These are phyloP conservation scores for Pseudonitzschia multiseries DNA, from an alignment of 108 stramenopile species.

Conservation along the genomic window DNA sequence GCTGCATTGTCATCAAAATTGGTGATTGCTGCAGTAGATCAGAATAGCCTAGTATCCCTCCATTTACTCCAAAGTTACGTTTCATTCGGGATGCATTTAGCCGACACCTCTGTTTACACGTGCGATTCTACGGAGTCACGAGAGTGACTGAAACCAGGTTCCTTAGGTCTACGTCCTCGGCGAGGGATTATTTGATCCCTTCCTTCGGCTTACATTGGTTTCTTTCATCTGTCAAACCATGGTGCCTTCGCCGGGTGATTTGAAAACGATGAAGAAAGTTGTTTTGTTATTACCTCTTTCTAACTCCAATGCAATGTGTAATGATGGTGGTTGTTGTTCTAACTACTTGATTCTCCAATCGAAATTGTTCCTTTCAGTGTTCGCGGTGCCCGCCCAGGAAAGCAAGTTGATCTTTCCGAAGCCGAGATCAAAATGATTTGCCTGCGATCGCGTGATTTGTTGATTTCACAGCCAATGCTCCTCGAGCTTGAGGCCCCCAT, in stretches of 20 bases:
- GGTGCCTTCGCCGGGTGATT: too few relatives aligned
- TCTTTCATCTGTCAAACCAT: too few relatives aligned
- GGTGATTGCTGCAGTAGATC: neutral
- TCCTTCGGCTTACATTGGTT: too few relatives aligned
- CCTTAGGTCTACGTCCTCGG: too few relatives aligned
- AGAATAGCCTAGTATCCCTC: neutral
- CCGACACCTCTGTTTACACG: neutral
- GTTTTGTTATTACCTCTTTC: too few relatives aligned
- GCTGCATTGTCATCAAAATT: neutral
- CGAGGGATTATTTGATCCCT: too few relatives aligned
- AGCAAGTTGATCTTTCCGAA: slow-evolving; percentile 88
- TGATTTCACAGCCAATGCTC: slow-evolving; percentile 98
- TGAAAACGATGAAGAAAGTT: too few relatives aligned
- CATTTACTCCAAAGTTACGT: neutral
- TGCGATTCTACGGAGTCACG: slow-evolving; percentile 18
- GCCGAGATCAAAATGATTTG: slow-evolving; percentile 94
- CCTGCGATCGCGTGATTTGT: slow-evolving; percentile 85
- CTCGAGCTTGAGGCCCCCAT: slow-evolving; percentile 97
- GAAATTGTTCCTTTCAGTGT: slow-evolving; percentile 41
- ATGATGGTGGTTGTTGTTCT: too few relatives aligned
- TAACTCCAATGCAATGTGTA: too few relatives aligned
- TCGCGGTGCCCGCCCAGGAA: slow-evolving; percentile 87
- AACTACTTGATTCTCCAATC: neutral
- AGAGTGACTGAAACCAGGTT: neutral
- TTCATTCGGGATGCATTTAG: neutral